Percentiles rank a stretch among this genome's conserved stretches.
Evolutionary conservation across 2,329 filamentous ascomycete genomes (phyloP).

Genomic region (Trichophyton rubrum): DNA sequence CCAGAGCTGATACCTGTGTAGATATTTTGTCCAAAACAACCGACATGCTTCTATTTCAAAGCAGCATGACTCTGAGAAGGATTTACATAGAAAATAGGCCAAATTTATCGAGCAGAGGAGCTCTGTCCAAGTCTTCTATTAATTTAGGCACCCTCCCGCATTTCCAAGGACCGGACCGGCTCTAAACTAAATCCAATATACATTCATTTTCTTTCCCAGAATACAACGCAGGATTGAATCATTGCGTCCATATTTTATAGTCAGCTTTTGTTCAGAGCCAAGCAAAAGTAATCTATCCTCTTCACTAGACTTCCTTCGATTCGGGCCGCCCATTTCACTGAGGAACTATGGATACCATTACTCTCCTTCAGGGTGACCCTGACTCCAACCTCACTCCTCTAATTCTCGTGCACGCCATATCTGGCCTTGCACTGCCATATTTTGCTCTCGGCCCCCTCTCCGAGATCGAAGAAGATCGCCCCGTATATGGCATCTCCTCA

Average conservation of each 20-base stretch:
- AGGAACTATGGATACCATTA: slow-evolving; percentile 13
- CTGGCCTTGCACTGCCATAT: slow-evolving; percentile 16
- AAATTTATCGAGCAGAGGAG: background rate
- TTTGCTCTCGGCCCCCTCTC: slow-evolving; percentile 14
- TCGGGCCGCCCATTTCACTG: background rate
- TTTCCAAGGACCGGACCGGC: slow-evolving; percentile 1
- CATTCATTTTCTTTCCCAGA: slow-evolving; percentile 4
- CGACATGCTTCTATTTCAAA: background rate
- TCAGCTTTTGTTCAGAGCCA: slow-evolving; percentile 2
- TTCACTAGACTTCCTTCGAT: background rate
- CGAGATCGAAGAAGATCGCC: slow-evolving; percentile 9
- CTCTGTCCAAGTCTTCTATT: background rate
- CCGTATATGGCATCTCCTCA: slow-evolving; percentile 17
- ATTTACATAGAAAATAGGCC: slow-evolving; percentile 1
- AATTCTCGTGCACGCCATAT: slow-evolving; percentile 16
- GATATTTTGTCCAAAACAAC: slow-evolving; percentile 6
- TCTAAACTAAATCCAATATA: slow-evolving; percentile 7
- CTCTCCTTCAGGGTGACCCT: slow-evolving; percentile 15
- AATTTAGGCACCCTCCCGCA: slow-evolving; percentile 3
- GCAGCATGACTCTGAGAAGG: background rate
- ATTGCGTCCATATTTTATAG: background rate
- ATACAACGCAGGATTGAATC: slow-evolving; percentile 1
- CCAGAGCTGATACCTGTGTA: background rate
- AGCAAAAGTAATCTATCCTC: slow-evolving; percentile 3
- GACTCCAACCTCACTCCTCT: slow-evolving; percentile 13